Percentiles rank a stretch among this genome's conserved stretches.
phyloP scores from a whole-genome alignment of 805 yeast species.

The Maudiozyma barnettii region DNA sequence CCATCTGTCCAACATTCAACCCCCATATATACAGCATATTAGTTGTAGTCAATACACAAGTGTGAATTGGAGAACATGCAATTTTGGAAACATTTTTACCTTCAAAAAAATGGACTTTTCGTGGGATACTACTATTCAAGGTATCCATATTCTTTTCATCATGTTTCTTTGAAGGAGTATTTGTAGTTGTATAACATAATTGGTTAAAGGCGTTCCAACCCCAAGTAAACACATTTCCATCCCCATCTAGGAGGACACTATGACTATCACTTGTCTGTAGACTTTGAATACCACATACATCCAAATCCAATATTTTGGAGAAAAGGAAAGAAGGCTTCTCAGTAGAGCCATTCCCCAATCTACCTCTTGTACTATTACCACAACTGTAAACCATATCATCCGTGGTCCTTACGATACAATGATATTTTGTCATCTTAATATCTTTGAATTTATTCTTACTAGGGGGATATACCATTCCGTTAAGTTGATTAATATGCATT shows the following conservation, averaged over 20 bases:
- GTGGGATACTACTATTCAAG: slow-evolving; percentile 19
- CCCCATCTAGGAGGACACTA: slow-evolving; percentile 44
- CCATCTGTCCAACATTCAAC: slow-evolving; percentile 73
- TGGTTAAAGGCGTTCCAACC: slow-evolving; percentile 66
- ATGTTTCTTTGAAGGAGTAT: slow-evolving; percentile 10
- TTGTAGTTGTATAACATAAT: slow-evolving; percentile 42
- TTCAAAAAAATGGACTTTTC: slow-evolving; percentile 18
- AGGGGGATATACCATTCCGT: slow-evolving; percentile 3
- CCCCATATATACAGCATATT: slow-evolving; percentile 64
- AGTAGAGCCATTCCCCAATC: slow-evolving; percentile 50
- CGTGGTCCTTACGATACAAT: slow-evolving; percentile 49
- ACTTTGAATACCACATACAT: slow-evolving; percentile 25
- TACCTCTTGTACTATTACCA: slow-evolving; percentile 63
- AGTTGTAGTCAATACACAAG: slow-evolving; percentile 44
- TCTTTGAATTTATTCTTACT: slow-evolving; percentile 32
- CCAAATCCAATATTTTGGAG: slow-evolving; percentile 34
- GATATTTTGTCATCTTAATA: slow-evolving; percentile 52
- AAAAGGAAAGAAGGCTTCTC: slow-evolving; percentile 36
- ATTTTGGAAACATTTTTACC: slow-evolving; percentile 33
- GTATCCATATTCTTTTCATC: slow-evolving; percentile 21
- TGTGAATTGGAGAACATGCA: slow-evolving; percentile 60
- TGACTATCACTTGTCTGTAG: slow-evolving; percentile 59
- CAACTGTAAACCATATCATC: slow-evolving; percentile 46
- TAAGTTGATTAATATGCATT: slow-evolving; percentile 28
- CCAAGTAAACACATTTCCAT: slow-evolving; percentile 62